Base-by-base conservation (phyloP, 139 green algal genomes). In the Picochlorum sp. region DNA sequence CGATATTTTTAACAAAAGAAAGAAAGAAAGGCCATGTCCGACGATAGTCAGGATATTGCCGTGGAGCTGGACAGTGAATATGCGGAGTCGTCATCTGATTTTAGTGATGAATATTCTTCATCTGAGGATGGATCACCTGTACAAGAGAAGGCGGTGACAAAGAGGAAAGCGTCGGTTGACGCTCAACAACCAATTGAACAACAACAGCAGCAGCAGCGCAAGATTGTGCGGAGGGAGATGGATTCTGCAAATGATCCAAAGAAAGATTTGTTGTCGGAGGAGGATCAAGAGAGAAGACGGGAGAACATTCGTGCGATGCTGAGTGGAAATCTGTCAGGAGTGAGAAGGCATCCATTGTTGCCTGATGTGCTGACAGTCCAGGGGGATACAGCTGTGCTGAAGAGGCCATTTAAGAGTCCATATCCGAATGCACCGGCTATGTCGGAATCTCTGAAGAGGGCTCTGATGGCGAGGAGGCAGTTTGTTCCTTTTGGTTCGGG, bases 401-500 rank as follows among this genome's bases (percentile, higher is more conserved):
- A 74, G 2, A 75, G 65, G 31, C 65, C 82, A 18, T 95, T 95
- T 67, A 81, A 81, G 44, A 82, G 66, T 15, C 85, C 85, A 13
- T 63, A 78, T 49, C 76, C 80, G 20, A 71, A 71, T 24, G 77
- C 76, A 49, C 72, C 81, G 4, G 70, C 62, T 20, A 21, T 28
- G 15, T 55, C 23, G 44, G 69, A 92, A 77, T 76, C 77, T 3
- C 74, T 96, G 18, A 68, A 68, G 24, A 76, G 75, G 20, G 83
- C 78, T 62, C 79, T 94, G 9, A 38, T 69, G 3, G 75, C 78
- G 6, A 75, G 87, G 24, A 79, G 75, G 49, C 16, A 65, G 4
- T 91, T 95, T 62, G 77, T 95, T 23, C 87, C 90, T 16, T 96
- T 89, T 89, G 87, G 86, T 14, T 68, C 70, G 47, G 79, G 52